Base-by-base conservation (phyloP, 1,139 yeast genomes). In the Yamadazyma dushanensis region DNA sequence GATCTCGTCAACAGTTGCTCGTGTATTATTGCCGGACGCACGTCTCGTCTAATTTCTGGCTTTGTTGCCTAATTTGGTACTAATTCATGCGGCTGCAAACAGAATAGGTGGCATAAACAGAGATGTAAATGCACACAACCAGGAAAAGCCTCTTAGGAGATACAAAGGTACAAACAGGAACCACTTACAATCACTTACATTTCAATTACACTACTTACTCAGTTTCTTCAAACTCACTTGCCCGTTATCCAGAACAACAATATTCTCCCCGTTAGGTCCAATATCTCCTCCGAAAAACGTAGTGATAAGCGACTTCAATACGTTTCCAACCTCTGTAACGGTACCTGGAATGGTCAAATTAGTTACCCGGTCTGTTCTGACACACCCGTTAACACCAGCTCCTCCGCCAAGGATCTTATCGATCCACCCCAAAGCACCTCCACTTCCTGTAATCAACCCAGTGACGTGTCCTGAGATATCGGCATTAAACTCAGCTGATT, bases 391-490 rank as follows among this genome's bases (percentile, higher is more conserved):
- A 10, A 60, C 58, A 3, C 63, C 49, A 4, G 34, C 22, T 5
- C 30, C 43, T 10, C 63, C 65, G 3, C 45, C 38, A 25, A 54
- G 43, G 16, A 44, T 43, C 16, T 44, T 41, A 14, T 46, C 34
- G 2, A 58, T 29, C 66, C 66, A 61, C 3, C 55, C 53, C 13
- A 58, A 39, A 3, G 57, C 66, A 1, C 65, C 65, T 6, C 63
- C 63, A 26, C 53, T 47, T 8, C 68, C 67, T 30, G 51, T 48
- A 11, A 47, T 26, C 7, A 47, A 26, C 39, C 58, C 66, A 7
- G 54, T 40, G 20, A 56, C 31, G 40, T 62, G 68, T 26, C 59
- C 49, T 5, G 51, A 37, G 9, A 38, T 19, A 32, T 57, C 59
- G 13, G 49, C 53, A 11, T 57, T 49, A 35, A 61, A 54, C 39